phyloP scores from a whole-genome alignment of 495 filamentous ascomycete species.

The Podospora pseudocomata region DNA sequence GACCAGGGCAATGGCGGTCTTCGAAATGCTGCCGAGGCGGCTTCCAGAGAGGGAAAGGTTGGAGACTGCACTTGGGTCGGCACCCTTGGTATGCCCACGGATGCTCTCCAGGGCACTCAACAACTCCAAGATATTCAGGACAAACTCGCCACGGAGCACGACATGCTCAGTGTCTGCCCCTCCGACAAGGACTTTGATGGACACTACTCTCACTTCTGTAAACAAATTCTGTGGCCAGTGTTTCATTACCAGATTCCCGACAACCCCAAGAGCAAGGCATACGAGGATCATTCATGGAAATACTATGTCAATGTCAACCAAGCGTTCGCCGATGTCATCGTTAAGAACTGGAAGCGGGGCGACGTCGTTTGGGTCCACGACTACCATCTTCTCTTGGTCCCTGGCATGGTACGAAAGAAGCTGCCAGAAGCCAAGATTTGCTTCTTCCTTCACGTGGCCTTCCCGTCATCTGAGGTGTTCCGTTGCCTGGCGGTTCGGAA shows the following conservation, averaged over 20 bases:
- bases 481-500: constrained; percentile 80
- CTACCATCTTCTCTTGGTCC: constrained; percentile 91
- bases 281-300: constrained; percentile 91
- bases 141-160: constrained; percentile 69
- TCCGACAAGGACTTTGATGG: constrained; percentile 87
- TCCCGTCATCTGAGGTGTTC: constrained; percentile 93
- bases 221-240: constrained; percentile 84
- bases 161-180: constrained; percentile 76
- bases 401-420: constrained; percentile 79
- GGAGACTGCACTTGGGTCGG: constrained; percentile 81
- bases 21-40: constrained; percentile 78
- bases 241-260: constrained; percentile 97
- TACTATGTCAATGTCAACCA: constrained; percentile 89
- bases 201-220: constrained; percentile 91
- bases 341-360: constrained; percentile 84
- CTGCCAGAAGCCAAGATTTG: constrained; percentile 89
- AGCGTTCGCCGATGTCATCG: constrained; percentile 82
- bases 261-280: constrained; percentile 95
- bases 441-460: constrained; percentile 91
- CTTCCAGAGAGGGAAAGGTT: constrained; percentile 58
- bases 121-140: constrained; percentile 77
- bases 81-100: constrained; percentile 86
- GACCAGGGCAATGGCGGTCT: constrained; percentile 90
- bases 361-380: constrained; percentile 94
- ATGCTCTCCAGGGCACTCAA: constrained; percentile 63